Percentiles rank a stretch among this genome's conserved stretches.
phyloP scores from a whole-genome alignment of 495 filamentous ascomycete species.

The Penicillium paxilli region DNA sequence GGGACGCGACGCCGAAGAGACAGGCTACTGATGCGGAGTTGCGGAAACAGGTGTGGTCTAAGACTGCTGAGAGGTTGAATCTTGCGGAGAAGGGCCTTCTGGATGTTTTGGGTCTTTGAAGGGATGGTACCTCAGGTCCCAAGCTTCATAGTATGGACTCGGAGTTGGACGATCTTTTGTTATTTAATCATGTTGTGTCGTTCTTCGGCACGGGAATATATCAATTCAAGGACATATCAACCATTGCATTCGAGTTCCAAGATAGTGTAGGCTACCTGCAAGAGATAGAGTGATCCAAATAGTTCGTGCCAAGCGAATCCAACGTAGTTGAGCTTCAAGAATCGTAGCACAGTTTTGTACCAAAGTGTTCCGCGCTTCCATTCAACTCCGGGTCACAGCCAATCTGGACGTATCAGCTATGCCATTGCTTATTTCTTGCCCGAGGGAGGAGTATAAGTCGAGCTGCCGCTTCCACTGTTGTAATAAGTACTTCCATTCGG shows the following conservation, averaged over 20 bases:
- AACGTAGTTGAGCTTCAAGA: no score
- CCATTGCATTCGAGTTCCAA: no score
- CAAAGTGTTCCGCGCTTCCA: background rate
- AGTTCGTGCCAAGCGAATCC: no score
- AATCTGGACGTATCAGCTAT: no score
- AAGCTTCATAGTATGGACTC: no score
- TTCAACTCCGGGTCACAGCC: no score
- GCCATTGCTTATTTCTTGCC: conserved; percentile 1
- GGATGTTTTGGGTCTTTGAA: conserved; percentile 1
- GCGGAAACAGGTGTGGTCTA: conserved; percentile 18
- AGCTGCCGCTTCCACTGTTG: conserved; percentile 26
- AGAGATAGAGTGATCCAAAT: no score
- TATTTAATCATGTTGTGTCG: no score
- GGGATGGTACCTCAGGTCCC: no score
- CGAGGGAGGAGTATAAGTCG: background rate
- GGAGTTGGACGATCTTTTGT: no score
- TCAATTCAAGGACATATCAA: background rate
- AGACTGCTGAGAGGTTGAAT: conserved; percentile 17
- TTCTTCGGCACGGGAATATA: background rate
- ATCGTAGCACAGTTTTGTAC: no score
- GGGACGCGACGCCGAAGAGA: conserved; percentile 14
- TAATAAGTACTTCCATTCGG: conserved; percentile 52
- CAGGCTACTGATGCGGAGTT: conserved; percentile 10
- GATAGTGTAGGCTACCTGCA: no score
- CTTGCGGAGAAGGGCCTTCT: conserved; percentile 17